Percentiles rank a stretch among this genome's conserved stretches.
phyloP scores from a whole-genome alignment of 2,329 filamentous ascomycete genomes.

The Zelopaecilomyces penicillatus region DNA sequence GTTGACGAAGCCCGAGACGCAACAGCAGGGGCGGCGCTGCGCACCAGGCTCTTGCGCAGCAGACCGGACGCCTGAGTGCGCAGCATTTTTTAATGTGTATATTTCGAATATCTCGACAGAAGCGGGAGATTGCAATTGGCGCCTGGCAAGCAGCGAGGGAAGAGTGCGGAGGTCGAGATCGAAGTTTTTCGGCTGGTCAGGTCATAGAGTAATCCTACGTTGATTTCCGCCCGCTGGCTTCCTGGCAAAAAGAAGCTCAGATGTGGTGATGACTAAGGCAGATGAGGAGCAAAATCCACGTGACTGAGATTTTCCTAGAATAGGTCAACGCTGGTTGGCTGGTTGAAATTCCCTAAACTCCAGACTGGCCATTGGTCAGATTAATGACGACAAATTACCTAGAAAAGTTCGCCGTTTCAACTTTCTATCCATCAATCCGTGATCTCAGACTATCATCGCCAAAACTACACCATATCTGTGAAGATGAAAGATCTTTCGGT shows the following conservation, averaged over 20 bases:
- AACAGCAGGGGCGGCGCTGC: constrained; percentile 36
- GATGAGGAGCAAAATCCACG: constrained; percentile 8
- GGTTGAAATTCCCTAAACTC: too few relatives aligned
- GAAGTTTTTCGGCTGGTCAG: constrained; percentile 15
- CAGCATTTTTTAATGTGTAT: constrained; percentile 36
- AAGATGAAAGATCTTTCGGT: too few relatives aligned
- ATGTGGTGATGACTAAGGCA: constrained; percentile 14
- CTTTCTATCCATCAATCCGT: too few relatives aligned
- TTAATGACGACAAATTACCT: too few relatives aligned
- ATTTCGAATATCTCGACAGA: constrained; percentile 9
- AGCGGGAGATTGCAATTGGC: constrained; percentile 25
- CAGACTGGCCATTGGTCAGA: too few relatives aligned
- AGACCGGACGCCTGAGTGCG: constrained; percentile 45
- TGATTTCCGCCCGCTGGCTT: constrained; percentile 12
- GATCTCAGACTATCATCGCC: too few relatives aligned
- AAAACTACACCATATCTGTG: too few relatives aligned
- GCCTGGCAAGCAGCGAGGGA: constrained; percentile 10
- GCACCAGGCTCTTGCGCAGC: constrained; percentile 41
- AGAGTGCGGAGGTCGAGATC: constrained; percentile 15
- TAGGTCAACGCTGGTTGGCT: too few relatives aligned
- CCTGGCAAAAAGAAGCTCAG: constrained; percentile 14
- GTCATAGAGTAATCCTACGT: constrained; percentile 22
- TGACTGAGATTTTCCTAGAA: constrained; percentile 5
- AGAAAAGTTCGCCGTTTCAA: too few relatives aligned
- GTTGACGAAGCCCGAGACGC: constrained; percentile 53